A percentile compares a stretch with the other conserved stretches of the same genome.
Conservation (phyloP, 1,284 basidiomycete species). For the Austroboletus niveus region DNA sequence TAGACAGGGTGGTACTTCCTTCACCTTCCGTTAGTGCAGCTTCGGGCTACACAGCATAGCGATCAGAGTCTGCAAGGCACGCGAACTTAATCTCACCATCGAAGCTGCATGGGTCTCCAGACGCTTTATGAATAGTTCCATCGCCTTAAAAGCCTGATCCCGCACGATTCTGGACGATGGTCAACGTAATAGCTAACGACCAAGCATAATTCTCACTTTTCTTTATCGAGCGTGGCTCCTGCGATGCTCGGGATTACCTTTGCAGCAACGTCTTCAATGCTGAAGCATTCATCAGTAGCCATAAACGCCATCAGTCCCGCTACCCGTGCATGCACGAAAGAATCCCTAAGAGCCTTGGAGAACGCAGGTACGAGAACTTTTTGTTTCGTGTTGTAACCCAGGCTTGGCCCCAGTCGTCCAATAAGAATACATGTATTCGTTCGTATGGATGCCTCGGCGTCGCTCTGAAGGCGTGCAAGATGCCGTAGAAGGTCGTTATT, state of each 20-base stretch:
- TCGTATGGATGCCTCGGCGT: slow-evolving; percentile 91
- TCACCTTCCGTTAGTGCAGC: slow-evolving; percentile 47
- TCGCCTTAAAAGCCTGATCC: slow-evolving; percentile 92
- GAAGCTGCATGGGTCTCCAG: slow-evolving; percentile 76
- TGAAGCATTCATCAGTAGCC: slow-evolving; percentile 92
- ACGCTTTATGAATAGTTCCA: slow-evolving; percentile 82
- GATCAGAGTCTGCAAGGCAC: not conserved
- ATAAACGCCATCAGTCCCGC: slow-evolving; percentile 96
- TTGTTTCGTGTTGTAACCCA: slow-evolving; percentile 86
- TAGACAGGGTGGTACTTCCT: slow-evolving; percentile 31
- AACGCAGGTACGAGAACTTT: slow-evolving; percentile 98
- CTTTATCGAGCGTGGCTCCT: slow-evolving; percentile 81
- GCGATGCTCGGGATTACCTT: slow-evolving; percentile 88
- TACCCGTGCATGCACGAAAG: slow-evolving; percentile 91
- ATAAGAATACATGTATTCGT: slow-evolving; percentile 98
- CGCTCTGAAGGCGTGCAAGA: slow-evolving; percentile 91
- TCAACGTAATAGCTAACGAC: slow-evolving; percentile 6
- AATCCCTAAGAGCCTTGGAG: slow-evolving; percentile 85
- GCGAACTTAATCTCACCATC: slow-evolving; percentile 57
- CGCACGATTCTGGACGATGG: slow-evolving; percentile 67
- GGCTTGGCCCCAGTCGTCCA: slow-evolving; percentile 82
- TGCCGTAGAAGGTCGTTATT: slow-evolving; percentile 96
- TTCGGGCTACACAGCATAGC: slow-evolving; percentile 56
- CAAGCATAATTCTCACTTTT: slow-evolving; percentile 57
- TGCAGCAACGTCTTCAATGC: slow-evolving; percentile 82